Evolutionary conservation across 306 rosid genomes (phyloP).

Genomic region (Fragaria nilgerrensis): DNA sequence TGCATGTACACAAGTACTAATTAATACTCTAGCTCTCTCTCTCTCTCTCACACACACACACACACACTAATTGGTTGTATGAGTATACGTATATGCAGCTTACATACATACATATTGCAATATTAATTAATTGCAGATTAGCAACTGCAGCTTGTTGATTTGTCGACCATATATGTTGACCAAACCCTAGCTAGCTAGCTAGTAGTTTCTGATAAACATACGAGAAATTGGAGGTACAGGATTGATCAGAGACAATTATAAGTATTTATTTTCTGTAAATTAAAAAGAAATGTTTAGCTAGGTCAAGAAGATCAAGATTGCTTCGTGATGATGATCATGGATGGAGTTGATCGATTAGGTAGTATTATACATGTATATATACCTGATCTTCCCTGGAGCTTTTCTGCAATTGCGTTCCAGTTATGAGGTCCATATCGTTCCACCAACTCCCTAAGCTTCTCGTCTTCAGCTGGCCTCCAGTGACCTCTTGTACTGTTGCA

Average conservation of each 20-base stretch:
- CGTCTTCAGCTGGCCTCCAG: constrained; percentile 97
- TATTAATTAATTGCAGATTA: background rate
- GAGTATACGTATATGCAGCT: background rate
- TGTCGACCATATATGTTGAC: background rate
- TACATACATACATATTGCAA: background rate
- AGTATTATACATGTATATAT: background rate
- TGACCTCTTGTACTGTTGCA: constrained; percentile 80
- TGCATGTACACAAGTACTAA: background rate
- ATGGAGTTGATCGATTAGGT: background rate
- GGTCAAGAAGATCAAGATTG: background rate
- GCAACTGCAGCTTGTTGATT: background rate
- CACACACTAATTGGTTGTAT: background rate
- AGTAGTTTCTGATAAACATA: background rate
- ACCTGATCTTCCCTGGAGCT: constrained; percentile 97
- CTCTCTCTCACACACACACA: too few relatives aligned
- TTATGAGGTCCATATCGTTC: constrained; percentile 95
- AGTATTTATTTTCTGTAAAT: background rate
- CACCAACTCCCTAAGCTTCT: constrained; percentile 80
- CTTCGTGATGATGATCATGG: background rate
- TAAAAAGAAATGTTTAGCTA: background rate
- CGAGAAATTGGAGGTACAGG: background rate
- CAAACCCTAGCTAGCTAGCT: background rate
- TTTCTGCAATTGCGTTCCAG: constrained; percentile 98
- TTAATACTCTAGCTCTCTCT: background rate
- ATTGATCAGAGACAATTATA: background rate